Evolutionary conservation across 2,329 filamentous ascomycete genomes (phyloP), one percentile per base, ranked within the genome.

Genomic region (Fusarium piperis): DNA sequence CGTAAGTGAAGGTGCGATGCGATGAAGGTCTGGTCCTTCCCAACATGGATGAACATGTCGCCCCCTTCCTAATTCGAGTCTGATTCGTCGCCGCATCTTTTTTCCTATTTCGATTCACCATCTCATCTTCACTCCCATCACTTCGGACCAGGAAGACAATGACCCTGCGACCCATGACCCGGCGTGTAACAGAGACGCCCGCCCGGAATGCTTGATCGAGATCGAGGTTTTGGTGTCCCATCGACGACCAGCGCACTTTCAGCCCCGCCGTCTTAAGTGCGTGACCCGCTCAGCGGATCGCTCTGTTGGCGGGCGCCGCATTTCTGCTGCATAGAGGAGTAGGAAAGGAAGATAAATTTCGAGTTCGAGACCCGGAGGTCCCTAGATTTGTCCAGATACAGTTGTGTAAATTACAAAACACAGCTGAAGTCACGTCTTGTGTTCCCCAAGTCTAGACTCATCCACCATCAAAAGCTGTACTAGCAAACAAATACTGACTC

Each of bases 81-180:
- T 28, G 18, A 30, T 41, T 28, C 32, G 32, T 15, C 15, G 16
- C 26, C 16, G 16, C 32, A 36, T 18, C 51, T 6, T 26, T 20
- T 32, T 33, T 7, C 33, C 23, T 39, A 26, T 11, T 41, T 33
- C 23, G 26, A 32, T 51, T 53, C 46, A 32, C 18, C 30, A 41
- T 46, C 35, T 41, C 52, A 18, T 36, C 44, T 41, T 53, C 57
- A 70, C 63, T 66, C 61, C 65, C 69, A 33, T 28, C 46, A 32
- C 59, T 65, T 32, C 55, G 69, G 48, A 72, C 69, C 32, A 52
- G 7, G n/a, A n/a, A n/a, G n/a, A n/a, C n/a, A n/a, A n/a, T n/a
- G n/a, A n/a, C n/a, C n/a, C 69, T 33, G n/a, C 58, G 67, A 46
- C 67, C 70, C 70, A 73, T 73, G 70, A 68, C 63, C 60, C 36